phyloP scores from a whole-genome alignment of 2,329 filamentous ascomycete genomes.

The Chaetomium olivaceum region DNA sequence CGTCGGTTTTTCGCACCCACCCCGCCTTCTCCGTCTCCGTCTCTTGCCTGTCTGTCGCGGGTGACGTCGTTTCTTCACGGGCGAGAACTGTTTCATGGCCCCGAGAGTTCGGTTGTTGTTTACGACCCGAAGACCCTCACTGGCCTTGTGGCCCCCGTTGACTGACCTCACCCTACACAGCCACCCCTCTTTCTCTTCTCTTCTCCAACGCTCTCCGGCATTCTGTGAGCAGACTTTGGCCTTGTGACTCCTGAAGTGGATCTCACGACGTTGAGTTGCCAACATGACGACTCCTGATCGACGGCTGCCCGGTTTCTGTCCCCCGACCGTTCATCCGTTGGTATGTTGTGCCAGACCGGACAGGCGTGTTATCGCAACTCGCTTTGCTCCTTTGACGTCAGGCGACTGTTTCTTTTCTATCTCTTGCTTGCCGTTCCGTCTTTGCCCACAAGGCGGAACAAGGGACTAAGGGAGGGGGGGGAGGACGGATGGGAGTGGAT shows the following conservation, averaged over 20 bases:
- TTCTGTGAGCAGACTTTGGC: not conserved
- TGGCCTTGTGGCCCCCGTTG: not conserved
- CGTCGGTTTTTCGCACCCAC: not conserved
- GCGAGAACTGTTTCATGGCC: not conserved
- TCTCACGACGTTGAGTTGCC: not conserved
- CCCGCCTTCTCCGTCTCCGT: not conserved
- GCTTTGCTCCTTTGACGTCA: not conserved
- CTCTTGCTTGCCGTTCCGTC: not conserved
- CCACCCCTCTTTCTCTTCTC: not conserved
- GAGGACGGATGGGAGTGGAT: not conserved
- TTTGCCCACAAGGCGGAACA: constrained; percentile 6
- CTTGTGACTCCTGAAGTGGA: not conserved
- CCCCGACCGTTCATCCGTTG: not conserved
- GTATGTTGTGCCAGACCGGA: not conserved
- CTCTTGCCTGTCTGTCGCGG: not conserved
- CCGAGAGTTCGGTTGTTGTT: not conserved
- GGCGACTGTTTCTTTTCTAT: not conserved
- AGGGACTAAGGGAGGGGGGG: not conserved
- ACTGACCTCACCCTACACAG: not conserved
- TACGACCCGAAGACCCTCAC: not conserved
- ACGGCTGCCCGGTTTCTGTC: not conserved
- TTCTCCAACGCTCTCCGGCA: not conserved
- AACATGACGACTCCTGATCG: not conserved
- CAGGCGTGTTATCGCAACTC: not conserved
- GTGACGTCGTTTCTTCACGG: not conserved